Evolutionary conservation across 202 grass and related monocot genomes (phyloP).

Genomic region (Miscanthus sacchariflorus): DNA sequence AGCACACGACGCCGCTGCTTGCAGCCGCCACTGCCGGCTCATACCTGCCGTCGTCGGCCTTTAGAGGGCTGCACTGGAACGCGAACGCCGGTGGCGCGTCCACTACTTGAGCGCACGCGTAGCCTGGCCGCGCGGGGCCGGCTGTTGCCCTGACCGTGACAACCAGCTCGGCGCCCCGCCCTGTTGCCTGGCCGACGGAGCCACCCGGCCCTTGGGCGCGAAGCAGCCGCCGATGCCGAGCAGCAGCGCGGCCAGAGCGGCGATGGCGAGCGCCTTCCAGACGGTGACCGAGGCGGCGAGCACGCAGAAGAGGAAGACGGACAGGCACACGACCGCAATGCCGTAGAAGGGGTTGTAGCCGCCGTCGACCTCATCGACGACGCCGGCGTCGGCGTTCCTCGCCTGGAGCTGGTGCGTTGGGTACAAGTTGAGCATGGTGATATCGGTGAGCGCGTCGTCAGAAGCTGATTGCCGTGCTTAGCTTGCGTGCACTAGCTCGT

Average conservation of each 20-base stretch:
- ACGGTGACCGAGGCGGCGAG: conserved; percentile 22
- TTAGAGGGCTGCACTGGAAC: conserved; percentile 18
- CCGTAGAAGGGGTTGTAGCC: conserved; percentile 31
- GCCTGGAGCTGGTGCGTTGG: conserved; percentile 8
- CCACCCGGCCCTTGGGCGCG: conserved; percentile 8
- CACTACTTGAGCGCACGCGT: not conserved
- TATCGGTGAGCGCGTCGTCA: not conserved
- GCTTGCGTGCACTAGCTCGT: not conserved
- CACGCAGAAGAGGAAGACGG: conserved; percentile 51
- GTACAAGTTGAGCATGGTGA: conserved; percentile 46
- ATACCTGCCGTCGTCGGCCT: not conserved
- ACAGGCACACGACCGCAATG: conserved; percentile 34
- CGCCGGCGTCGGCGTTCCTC: not conserved
- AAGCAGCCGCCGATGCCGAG: conserved; percentile 31
- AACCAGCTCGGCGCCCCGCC: not conserved
- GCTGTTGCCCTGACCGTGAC: conserved; percentile 10
- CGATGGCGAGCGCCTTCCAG: conserved; percentile 26
- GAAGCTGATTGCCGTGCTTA: not conserved
- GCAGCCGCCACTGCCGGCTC: not conserved
- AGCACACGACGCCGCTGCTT: conserved; percentile 29
- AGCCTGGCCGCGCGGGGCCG: not conserved
- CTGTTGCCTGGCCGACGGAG: not conserved
- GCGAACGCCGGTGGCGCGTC: conserved; percentile 43
- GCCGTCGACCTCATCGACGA: not conserved
- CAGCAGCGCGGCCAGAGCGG: conserved; percentile 5